Evolutionary conservation across 768 basidiomycete species (phyloP), one percentile per base, ranked within the genome.

Genomic region (Termitomyces sp.): DNA sequence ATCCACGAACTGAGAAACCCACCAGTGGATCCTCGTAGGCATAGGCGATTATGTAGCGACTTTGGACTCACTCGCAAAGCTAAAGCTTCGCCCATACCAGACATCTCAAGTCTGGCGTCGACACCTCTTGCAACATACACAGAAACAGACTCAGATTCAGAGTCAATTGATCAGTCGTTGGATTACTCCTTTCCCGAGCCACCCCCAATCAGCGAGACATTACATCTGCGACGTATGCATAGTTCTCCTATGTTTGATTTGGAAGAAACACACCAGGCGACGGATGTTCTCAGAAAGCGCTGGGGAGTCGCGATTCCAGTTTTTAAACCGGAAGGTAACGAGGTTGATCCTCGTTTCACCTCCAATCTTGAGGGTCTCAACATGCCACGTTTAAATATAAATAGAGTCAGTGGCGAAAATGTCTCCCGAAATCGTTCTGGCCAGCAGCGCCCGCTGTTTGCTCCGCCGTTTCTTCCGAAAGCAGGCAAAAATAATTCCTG

Each of bases 101-200:
- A 63, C 54, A 41, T 58, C 16, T 54, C 51, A 34, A 72, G 68
- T 49, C 54, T 70, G 12, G 65, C 60, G 9, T 70, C 69, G n/a
- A 75, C 72, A 9, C 71, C 68, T 6, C 61, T 66, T 27, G 61
- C 68, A 24, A 66, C 70, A 55, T 70, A 70, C 54, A 65, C 70
- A 30, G 67, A 69, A 44, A 60, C 66, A 30, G 71, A 69, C 48
- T 70, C 70, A 12, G 68, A 66, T 58, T 72, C 72, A 3, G 78
- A 78, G 22, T 71, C 78, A 36, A 64, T 71, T 50, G 70, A 73
- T 33, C 67, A 72, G 53, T 67, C 71, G 46, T 71, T 75, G 24
- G 76, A 74, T 54, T 76, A 76, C 62, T 74, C 76, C 13, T 72
- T 78, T 58, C 77, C 77, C 2, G 68, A 73, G 57, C 80, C 80